Percentiles rank a stretch among this genome's conserved stretches.
Conservation (phyloP, 179 eudicot genomes). For the Silene vulgaris region DNA sequence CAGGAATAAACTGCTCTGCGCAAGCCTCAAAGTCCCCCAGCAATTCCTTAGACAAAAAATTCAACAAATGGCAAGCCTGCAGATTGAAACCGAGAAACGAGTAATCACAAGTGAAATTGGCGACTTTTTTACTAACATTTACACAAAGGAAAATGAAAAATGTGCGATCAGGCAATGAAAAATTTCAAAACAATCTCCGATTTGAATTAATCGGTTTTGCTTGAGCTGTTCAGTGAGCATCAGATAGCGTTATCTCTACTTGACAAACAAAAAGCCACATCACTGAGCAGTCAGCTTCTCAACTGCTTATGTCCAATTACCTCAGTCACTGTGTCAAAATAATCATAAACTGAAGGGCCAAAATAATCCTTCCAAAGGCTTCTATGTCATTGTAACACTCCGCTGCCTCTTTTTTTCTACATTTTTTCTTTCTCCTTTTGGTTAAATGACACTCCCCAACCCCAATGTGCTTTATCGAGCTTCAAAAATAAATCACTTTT, state of each 20-base stretch:
- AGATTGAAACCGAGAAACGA: constrained; percentile 12
- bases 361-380: too few relatives aligned
- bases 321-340: neutral
- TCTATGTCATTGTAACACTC: neutral
- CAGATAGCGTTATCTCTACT: neutral
- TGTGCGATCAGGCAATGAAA: neutral
- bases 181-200: neutral
- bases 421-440: neutral
- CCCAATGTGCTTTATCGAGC: neutral
- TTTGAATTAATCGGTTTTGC: neutral
- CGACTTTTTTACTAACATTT: constrained; percentile 7
- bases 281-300: neutral
- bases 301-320: neutral
- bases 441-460: neutral
- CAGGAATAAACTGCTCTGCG: constrained; percentile 94
- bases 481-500: neutral
- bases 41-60: constrained; percentile 86
- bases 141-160: neutral
- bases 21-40: constrained; percentile 94
- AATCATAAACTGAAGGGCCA: neutral
- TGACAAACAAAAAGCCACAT: neutral
- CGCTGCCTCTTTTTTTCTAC: neutral
- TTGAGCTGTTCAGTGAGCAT: neutral
- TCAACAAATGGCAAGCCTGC: constrained; percentile 85
- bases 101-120: neutral